Evolutionary conservation across 2,329 filamentous ascomycete genomes (phyloP).

Genomic region (Ophiocordyceps camponoti-saundersi): DNA sequence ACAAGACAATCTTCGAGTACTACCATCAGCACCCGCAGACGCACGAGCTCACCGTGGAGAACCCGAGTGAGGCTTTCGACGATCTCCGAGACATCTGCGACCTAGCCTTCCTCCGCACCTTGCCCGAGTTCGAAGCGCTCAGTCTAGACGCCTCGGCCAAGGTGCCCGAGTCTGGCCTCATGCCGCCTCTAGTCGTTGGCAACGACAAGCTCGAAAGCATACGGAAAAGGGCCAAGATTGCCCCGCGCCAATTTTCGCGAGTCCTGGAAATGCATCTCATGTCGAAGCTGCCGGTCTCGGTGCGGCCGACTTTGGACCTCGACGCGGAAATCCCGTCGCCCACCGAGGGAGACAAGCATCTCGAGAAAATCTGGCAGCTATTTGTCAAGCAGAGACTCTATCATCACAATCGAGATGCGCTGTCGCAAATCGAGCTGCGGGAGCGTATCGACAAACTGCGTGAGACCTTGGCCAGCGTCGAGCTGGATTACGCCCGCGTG

Average conservation of each 20-base stretch:
- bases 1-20: slow-evolving; percentile 58
- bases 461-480: slow-evolving; percentile 48
- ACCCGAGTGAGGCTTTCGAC: slow-evolving; percentile 78
- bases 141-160: slow-evolving; percentile 33
- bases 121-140: slow-evolving; percentile 40
- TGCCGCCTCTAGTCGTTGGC: slow-evolving; percentile 40
- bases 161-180: slow-evolving; percentile 28
- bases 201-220: slow-evolving; percentile 35
- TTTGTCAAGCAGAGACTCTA: slow-evolving; percentile 65
- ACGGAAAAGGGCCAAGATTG: slow-evolving; percentile 51
- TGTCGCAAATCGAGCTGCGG: slow-evolving; percentile 49
- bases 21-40: slow-evolving; percentile 52
- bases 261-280: slow-evolving; percentile 62
- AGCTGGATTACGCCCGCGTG: slow-evolving; percentile 56
- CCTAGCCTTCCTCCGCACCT: slow-evolving; percentile 42
- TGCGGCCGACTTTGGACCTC: slow-evolving; percentile 33
- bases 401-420: slow-evolving; percentile 52
- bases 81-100: slow-evolving; percentile 64
- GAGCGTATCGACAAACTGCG: slow-evolving; percentile 60
- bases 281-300: slow-evolving; percentile 36
- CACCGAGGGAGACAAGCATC: slow-evolving; percentile 39
- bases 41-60: slow-evolving; percentile 79
- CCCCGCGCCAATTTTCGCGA: slow-evolving; percentile 57
- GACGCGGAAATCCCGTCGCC: slow-evolving; percentile 24
- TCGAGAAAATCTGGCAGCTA: slow-evolving; percentile 55